Evolutionary conservation across 1,284 basidiomycete species (phyloP), one percentile per base, ranked within the genome.

Genomic region (Phellinidium pouzarii): DNA sequence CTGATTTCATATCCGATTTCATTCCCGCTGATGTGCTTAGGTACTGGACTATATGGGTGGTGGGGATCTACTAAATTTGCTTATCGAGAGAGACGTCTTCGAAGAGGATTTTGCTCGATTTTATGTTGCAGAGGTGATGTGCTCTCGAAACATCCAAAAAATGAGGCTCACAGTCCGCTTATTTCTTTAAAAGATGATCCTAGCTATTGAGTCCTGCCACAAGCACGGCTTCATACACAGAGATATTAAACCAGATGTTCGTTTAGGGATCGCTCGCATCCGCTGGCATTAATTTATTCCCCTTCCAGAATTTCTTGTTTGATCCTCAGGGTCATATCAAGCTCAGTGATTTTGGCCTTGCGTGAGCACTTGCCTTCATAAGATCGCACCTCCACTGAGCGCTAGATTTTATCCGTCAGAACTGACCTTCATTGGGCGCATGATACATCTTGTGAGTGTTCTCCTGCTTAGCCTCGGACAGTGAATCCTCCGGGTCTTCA

Each of bases 161-260:
- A 42, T 34, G 26, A 43, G 19, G 31, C 52, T 38, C 45, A 26
- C 29, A 36, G 27, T 11, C 26, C 40, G 34, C 26, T 43, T 57
- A 49, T 27, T 52, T 38, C 31, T 34, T 54, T 41, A 49, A 14
- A 56, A 91, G 86, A 98, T 98, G 94, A 78, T 98, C 54, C 80
- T 98, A n/a, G 91, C 92, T 12, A 87, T 98, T 58, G 88, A 95
- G 67, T 87, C 89, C 60, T 94, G 92, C 64, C 95, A 98, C 71
- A 84, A 84, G 64, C 84, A 92, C 60, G 94, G 94, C 2, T 98
- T 95, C 72, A 96, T 97, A 62, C 94, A 97, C 72, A 83, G 94
- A 51, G 94, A 98, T 72, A 95, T 97, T 71, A 95, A 95, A 71
- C 92, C 92, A 58, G 89, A 92, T 70, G 85, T 89, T 67, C 66